Base-by-base conservation (phyloP, 345 rosid species). In the Rhodomyrtus tomentosa region DNA sequence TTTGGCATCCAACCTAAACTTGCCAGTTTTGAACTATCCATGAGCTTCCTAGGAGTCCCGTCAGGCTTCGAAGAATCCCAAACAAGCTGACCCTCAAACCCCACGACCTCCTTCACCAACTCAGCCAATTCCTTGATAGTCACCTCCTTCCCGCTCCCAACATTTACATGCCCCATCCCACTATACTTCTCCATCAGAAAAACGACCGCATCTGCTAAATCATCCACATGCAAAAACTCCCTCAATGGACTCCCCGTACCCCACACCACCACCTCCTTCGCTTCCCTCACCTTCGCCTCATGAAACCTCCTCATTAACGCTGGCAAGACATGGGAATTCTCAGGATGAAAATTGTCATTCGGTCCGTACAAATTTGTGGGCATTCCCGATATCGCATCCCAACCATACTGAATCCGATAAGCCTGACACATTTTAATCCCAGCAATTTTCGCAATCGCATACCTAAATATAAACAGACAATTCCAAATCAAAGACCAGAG, bases 361-460 rank as follows among this genome's bases (percentile, higher is more conserved):
- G 90, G 99, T n/a, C 99, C 99, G 11, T 97, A 97, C 24, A 97
- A 86, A 79, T 97, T 97, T 0, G 99, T 97, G 4, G 99, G 99
- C 99, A 97, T 95, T 4, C 92, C 99, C 0, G 99, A 97, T 54
- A 95, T 95, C 0, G 99, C 98, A 82, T 95, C 93, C 95, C 95
- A 95, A 1, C 86, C 68, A 82, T 95, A 92, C 85, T 97, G 99
- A 76, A 95, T 87, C 50, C 98, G 85, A 86, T 94, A 97, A 2
- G 99, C 99, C 55, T 97, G 99, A 55, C 99, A 97, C 96, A 93
- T 97, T 85, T 95, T 97, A 74, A 97, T 97, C 11, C 99, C 99
- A 0, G 96, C 93, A 10, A 97, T 97, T 89, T 97, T 97, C 0
- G 98, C 99, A 4, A 97, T 83, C 0, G 98, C 99, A 73, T 86